Conservation (phyloP, 148 eudicot species). For the Tetragonia tetragonoides region DNA sequence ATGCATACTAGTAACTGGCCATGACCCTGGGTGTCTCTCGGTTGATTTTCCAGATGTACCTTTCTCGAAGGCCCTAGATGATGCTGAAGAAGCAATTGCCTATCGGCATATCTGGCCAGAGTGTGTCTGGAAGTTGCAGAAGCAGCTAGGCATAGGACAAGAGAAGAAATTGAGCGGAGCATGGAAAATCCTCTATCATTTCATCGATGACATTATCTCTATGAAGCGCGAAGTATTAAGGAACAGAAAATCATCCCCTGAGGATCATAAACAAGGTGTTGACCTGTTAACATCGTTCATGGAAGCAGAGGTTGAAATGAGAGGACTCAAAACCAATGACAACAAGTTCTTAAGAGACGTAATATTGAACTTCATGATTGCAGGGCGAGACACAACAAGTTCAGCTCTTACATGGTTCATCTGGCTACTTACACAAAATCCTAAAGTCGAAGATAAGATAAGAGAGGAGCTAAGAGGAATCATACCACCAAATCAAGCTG, state of each 20-base stretch:
- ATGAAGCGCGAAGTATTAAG: constrained; percentile 21
- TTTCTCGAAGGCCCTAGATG: constrained; percentile 35
- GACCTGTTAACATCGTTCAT: constrained; percentile 34
- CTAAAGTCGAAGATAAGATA: constrained; percentile 31
- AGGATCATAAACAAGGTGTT: constrained; percentile 16
- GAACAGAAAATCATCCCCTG: not conserved
- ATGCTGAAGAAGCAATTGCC: constrained; percentile 35
- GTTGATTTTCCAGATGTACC: constrained; percentile 26
- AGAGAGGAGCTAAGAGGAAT: constrained; percentile 27
- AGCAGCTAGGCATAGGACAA: constrained; percentile 27
- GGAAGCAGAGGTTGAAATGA: constrained; percentile 16
- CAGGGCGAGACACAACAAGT: constrained; percentile 50
- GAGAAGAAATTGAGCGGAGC: constrained; percentile 24
- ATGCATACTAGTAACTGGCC: constrained; percentile 29
- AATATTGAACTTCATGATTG: constrained; percentile 46
- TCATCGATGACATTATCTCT: constrained; percentile 25
- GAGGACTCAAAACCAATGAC: constrained; percentile 16
- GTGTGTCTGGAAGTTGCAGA: constrained; percentile 25
- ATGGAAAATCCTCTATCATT: constrained; percentile 35
- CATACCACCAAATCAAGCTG: constrained; percentile 11
- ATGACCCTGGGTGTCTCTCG: constrained; percentile 38
- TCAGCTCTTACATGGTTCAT: constrained; percentile 45
- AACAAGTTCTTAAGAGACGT: constrained; percentile 53
- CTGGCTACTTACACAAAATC: constrained; percentile 40
- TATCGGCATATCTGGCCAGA: constrained; percentile 30